phyloP scores from a whole-genome alignment of 169 alveolate species.

The Plasmodium billcollinsi region DNA sequence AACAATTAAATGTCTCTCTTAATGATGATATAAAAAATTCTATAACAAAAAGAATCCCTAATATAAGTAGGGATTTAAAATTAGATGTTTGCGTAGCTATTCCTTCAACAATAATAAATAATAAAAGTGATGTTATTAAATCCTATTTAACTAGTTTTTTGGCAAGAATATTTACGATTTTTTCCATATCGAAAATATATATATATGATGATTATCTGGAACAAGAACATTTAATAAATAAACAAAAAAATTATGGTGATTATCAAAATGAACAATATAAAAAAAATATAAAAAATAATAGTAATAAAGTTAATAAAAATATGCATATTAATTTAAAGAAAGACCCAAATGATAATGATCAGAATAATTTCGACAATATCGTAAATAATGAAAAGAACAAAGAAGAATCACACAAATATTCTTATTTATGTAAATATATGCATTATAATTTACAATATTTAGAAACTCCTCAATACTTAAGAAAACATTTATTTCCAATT shows the following conservation, averaged over 20 bases:
- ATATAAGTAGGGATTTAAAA: conserved; percentile 58
- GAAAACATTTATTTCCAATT: conserved; percentile 89
- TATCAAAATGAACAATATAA: not conserved
- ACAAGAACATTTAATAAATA: conserved; percentile 3
- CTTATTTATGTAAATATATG: conserved; percentile 56
- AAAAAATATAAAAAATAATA: not conserved
- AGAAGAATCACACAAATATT: conserved; percentile 8
- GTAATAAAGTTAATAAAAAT: not conserved
- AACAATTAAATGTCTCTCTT: not conserved
- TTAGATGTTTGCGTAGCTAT: conserved; percentile 49
- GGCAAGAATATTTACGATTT: conserved; percentile 67
- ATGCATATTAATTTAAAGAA: not conserved
- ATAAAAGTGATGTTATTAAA: conserved; percentile 67
- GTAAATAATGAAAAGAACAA: not conserved
- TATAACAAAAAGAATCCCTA: conserved; percentile 49
- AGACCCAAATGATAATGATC: not conserved
- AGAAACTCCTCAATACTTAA: conserved; percentile 98
- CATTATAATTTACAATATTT: conserved; percentile 91
- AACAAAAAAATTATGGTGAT: not conserved
- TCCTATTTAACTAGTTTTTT: conserved; percentile 54
- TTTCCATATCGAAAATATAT: conserved; percentile 52
- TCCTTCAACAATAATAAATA: conserved; percentile 68
- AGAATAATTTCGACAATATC: not conserved
- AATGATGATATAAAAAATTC: conserved; percentile 31
- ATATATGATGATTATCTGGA: conserved; percentile 43